phyloP scores from a whole-genome alignment of 2,329 filamentous ascomycete genomes.

The Phaeosphaeria sp. region DNA sequence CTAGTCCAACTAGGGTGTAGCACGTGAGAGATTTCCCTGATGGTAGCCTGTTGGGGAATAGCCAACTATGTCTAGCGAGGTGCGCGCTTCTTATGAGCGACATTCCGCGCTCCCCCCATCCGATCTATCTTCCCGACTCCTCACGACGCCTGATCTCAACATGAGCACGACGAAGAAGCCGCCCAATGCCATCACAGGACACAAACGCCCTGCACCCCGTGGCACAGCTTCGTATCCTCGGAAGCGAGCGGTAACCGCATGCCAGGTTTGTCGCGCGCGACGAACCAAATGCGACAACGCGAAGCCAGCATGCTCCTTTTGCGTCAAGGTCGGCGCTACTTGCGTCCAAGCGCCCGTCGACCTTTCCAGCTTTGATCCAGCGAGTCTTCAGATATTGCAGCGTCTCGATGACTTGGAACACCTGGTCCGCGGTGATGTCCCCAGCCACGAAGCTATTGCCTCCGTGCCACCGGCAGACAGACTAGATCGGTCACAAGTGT shows the following conservation, averaged over 20 bases:
- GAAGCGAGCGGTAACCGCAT: constrained; percentile 19
- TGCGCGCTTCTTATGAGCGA: background rate
- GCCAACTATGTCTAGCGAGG: background rate
- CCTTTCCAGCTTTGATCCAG: constrained; percentile 18
- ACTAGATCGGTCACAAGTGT: background rate
- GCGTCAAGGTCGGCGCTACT: constrained; percentile 10
- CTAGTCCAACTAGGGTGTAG: too few species aligned
- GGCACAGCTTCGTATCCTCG: constrained; percentile 17
- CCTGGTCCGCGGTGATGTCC: background rate
- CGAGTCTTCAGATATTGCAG: constrained; percentile 15
- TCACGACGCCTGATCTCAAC: too few species aligned
- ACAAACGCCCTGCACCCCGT: constrained; percentile 19
- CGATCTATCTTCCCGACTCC: too few species aligned
- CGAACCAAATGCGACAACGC: constrained; percentile 22
- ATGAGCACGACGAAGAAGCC: too few species aligned
- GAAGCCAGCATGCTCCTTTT: constrained; percentile 16
- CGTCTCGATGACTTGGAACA: constrained; percentile 14
- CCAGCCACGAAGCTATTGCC: background rate
- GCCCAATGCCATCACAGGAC: too few species aligned
- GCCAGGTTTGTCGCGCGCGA: constrained; percentile 16
- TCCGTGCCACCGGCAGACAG: background rate
- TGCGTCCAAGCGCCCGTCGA: constrained; percentile 16
- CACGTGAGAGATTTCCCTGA: too few species aligned
- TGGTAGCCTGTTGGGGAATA: background rate
- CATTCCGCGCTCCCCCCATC: constrained; percentile 1